These are phyloP conservation scores for Pseudogymnoascus sp. DNA, from an alignment of 2,329 filamentous ascomycete genomes.

Conservation along the genomic window DNA sequence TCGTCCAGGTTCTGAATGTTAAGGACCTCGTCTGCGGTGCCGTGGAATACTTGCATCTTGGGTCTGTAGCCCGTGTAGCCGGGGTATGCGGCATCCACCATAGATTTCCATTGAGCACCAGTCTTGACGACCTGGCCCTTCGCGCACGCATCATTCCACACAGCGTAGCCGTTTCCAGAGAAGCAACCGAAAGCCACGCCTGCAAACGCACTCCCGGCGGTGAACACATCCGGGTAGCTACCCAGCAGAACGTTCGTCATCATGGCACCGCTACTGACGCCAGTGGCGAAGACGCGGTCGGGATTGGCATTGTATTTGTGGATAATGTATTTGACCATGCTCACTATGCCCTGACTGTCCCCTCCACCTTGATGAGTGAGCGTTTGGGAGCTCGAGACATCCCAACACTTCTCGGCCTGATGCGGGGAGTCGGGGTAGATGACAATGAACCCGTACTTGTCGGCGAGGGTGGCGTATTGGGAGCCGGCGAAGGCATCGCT, in stretches of 20 bases:
- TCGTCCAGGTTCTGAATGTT: slow-evolving; percentile 33
- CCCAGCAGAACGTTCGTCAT: slow-evolving; percentile 43
- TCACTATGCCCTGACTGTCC: slow-evolving; percentile 47
- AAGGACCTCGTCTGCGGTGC: slow-evolving; percentile 30
- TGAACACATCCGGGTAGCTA: slow-evolving; percentile 40
- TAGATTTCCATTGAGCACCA: slow-evolving; percentile 39
- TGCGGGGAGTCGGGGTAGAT: slow-evolving; percentile 47
- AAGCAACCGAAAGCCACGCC: slow-evolving; percentile 40
- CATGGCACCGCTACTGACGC: slow-evolving; percentile 41
- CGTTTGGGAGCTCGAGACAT: slow-evolving; percentile 40
- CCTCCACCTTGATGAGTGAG: slow-evolving; percentile 49
- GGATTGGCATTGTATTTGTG: slow-evolving; percentile 42
- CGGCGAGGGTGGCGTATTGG: slow-evolving; percentile 44
- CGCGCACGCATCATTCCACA: slow-evolving; percentile 34
- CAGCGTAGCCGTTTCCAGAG: slow-evolving; percentile 17
- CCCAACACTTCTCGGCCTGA: slow-evolving; percentile 43
- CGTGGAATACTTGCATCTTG: slow-evolving; percentile 32
- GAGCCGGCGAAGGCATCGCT: slow-evolving; percentile 40
- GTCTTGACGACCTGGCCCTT: slow-evolving; percentile 35
- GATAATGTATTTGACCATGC: slow-evolving; percentile 50
- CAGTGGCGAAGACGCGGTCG: slow-evolving; percentile 45
- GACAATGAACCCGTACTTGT: slow-evolving; percentile 46
- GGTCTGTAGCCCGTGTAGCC: slow-evolving; percentile 31
- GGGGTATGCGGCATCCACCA: slow-evolving; percentile 32
- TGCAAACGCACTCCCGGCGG: slow-evolving; percentile 36